These are phyloP conservation scores for Diaporthe vaccinii DNA, from an alignment of 2,329 filamentous ascomycete species.

Conservation along the genomic window DNA sequence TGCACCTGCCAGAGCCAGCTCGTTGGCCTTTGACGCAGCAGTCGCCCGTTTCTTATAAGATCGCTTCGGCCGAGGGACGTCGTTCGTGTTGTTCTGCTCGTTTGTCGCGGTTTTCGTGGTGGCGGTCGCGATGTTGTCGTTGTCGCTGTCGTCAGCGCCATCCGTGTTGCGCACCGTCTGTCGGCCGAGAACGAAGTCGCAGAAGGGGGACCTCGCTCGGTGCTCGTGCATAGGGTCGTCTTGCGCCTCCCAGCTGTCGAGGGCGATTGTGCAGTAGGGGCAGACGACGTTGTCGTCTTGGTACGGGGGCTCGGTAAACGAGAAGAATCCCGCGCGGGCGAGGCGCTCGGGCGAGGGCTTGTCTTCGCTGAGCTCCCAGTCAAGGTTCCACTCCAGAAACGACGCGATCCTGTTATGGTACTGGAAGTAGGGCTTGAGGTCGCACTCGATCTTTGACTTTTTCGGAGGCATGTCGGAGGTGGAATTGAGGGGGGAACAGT, in stretches of 20 bases:
- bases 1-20: background rate
- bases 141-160: background rate
- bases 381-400: conserved; percentile 24
- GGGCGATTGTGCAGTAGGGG: conserved; percentile 9
- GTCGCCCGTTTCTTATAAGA: background rate
- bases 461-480: background rate
- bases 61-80: background rate
- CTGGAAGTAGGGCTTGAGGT: conserved; percentile 23
- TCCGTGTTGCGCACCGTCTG: background rate
- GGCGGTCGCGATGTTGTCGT: too few relatives aligned
- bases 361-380: conserved; percentile 8
- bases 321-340: conserved; percentile 35
- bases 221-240: conserved; percentile 25
- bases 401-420: conserved; percentile 38
- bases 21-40: background rate
- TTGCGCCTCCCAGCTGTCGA: conserved; percentile 9
- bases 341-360: conserved; percentile 31
- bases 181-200: background rate
- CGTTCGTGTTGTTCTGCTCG: background rate
- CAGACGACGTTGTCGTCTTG: conserved; percentile 18
- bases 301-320: background rate
- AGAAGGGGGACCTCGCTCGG: background rate
- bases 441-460: background rate
- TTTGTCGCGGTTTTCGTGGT: too few relatives aligned
- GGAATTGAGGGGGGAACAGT: background rate